Evolutionary conservation across 2,329 filamentous ascomycete genomes (phyloP).

Genomic region (Pestalotiopsis sp.): DNA sequence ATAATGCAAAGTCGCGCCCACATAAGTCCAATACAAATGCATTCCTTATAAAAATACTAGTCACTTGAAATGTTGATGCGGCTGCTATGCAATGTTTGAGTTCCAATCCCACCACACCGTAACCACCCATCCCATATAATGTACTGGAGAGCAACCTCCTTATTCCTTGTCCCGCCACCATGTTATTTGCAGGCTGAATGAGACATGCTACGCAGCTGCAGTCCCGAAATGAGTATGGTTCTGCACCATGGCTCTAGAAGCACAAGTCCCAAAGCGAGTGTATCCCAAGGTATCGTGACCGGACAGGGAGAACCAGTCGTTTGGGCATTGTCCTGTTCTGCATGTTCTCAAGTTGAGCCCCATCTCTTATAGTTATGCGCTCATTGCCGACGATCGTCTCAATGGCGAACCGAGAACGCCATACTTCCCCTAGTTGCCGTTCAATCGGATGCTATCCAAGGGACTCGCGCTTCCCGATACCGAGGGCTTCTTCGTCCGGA

Average conservation of each 20-base stretch:
- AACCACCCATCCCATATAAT: background rate
- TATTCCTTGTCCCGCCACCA: background rate
- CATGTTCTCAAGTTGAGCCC: background rate
- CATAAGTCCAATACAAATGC: constrained; percentile 1
- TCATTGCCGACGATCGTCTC: background rate
- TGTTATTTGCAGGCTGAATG: background rate
- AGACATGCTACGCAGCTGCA: background rate
- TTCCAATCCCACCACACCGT: background rate
- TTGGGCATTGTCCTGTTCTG: background rate
- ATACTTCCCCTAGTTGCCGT: constrained; percentile 34
- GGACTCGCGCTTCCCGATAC: constrained; percentile 38
- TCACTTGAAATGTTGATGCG: constrained; percentile 10
- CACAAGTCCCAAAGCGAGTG: background rate
- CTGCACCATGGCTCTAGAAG: background rate
- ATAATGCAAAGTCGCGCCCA: background rate
- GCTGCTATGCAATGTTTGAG: constrained; percentile 11
- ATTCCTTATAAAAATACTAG: constrained; percentile 7
- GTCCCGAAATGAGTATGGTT: background rate
- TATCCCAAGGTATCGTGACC: background rate
- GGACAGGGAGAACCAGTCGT: background rate
- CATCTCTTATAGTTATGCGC: background rate
- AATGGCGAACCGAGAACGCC: background rate
- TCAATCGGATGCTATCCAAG: constrained; percentile 41
- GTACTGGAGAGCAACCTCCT: background rate
- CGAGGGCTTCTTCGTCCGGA: constrained; percentile 49